Conservation (phyloP, 2,329 filamentous ascomycete species). For the Geosmithia putterillii region DNA sequence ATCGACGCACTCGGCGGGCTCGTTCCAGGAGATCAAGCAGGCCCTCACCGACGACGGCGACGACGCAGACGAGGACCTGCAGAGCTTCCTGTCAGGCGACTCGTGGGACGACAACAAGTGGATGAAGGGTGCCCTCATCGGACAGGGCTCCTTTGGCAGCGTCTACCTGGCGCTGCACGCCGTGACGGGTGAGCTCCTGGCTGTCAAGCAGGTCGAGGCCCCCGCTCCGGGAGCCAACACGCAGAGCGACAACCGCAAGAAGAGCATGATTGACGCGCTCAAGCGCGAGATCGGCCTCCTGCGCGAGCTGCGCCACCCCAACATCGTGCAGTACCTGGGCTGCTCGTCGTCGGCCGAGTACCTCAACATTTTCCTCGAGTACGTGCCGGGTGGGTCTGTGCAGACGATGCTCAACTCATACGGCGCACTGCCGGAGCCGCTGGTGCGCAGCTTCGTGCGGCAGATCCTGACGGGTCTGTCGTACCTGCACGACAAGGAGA, state of each 20-base stretch:
- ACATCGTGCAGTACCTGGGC: conserved; percentile 96
- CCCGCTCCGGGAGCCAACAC: conserved; percentile 67
- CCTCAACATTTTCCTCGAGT: conserved; percentile 99
- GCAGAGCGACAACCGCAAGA: conserved; percentile 81
- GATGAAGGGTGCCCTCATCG: conserved; percentile 98
- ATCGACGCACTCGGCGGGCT: conserved; percentile 52
- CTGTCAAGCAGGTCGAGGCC: conserved; percentile 94
- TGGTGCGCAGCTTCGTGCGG: conserved; percentile 91
- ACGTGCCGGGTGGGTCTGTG: conserved; percentile 92
- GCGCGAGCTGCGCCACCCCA: conserved; percentile 85
- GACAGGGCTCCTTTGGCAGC: conserved; percentile 90
- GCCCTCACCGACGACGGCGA: conserved; percentile 85
- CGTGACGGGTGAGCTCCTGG: conserved; percentile 92
- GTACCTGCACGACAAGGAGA: conserved; percentile 87
- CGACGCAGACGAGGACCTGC: conserved; percentile 78
- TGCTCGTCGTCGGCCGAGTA: conserved; percentile 84
- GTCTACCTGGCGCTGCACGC: conserved; percentile 93
- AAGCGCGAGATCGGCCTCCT: conserved; percentile 94
- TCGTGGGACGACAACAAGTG: conserved; percentile 96
- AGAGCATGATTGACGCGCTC: conserved; percentile 93
- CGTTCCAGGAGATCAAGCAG: conserved; percentile 72
- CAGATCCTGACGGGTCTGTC: conserved; percentile 89
- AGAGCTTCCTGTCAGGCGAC: conserved; percentile 81
- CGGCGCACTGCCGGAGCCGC: conserved; percentile 81
- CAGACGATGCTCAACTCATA: conserved; percentile 99